Evolutionary conservation across 228 moss, liverwort and hornwort genomes (phyloP).

Genomic region (Sphagnum magellanicum): DNA sequence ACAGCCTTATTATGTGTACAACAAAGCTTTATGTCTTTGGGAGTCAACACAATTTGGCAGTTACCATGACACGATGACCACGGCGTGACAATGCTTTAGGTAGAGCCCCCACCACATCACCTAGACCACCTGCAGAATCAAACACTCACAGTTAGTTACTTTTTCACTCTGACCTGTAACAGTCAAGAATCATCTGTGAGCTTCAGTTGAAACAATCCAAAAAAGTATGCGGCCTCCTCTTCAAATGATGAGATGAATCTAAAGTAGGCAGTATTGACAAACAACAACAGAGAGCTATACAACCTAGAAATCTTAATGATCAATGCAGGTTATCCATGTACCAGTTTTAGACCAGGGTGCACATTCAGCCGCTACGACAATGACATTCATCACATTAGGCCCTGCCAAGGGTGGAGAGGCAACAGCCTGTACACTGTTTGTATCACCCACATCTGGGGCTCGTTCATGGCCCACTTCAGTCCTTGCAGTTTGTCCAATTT

Average conservation of each 20-base stretch:
- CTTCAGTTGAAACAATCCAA: too few species aligned
- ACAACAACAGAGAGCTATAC: too few species aligned
- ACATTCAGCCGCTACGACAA: constrained; percentile 79
- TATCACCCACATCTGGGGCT: constrained; percentile 18
- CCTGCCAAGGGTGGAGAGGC: constrained; percentile 63
- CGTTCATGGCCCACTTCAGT: constrained; percentile 10
- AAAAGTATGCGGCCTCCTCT: too few species aligned
- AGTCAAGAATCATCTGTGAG: too few species aligned
- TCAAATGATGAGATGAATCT: too few species aligned
- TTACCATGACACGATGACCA: constrained; percentile 87
- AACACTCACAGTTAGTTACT: too few species aligned
- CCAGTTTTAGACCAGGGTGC: constrained; percentile 97
- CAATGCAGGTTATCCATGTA: neutral
- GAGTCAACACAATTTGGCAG: neutral
- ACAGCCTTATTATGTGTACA: neutral
- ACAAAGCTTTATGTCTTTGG: neutral
- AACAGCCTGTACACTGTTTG: constrained; percentile 24
- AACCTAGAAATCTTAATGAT: too few species aligned
- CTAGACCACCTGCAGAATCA: constrained; percentile 58
- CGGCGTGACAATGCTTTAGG: constrained; percentile 79
- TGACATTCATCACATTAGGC: constrained; percentile 73
- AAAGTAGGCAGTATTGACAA: too few species aligned
- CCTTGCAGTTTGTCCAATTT: constrained; percentile 1
- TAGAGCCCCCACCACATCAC: constrained; percentile 87
- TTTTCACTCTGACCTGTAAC: too few species aligned